These are phyloP conservation scores for Gentiana macrophylla DNA, from an alignment of 257 asterid species.

Conservation along the genomic window DNA sequence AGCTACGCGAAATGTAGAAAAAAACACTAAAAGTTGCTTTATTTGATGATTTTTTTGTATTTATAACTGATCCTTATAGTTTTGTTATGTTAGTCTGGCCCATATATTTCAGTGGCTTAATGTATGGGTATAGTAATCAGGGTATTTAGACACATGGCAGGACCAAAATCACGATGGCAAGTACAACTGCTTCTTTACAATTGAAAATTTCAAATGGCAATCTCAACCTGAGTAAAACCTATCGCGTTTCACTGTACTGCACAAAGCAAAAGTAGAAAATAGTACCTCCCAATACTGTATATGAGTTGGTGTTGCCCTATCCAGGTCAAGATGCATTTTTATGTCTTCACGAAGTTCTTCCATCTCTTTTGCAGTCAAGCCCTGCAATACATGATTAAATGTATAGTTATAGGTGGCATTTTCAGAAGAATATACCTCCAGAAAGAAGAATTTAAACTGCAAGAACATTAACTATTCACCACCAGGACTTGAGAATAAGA, in stretches of 20 bases:
- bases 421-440: background rate
- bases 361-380: slow-evolving; percentile 67
- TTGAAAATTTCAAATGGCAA: too few relatives aligned
- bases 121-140: too few relatives aligned
- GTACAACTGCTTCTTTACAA: too few relatives aligned
- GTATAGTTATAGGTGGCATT: slow-evolving; percentile 1
- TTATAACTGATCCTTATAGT: too few relatives aligned
- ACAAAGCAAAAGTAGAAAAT: background rate
- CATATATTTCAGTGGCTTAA: too few relatives aligned
- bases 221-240: background rate
- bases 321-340: slow-evolving; percentile 75
- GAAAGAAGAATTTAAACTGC: background rate
- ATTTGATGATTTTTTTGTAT: too few relatives aligned
- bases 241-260: background rate
- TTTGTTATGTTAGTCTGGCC: too few relatives aligned
- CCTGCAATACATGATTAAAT: slow-evolving; percentile 21
- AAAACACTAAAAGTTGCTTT: too few relatives aligned
- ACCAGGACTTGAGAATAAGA: background rate
- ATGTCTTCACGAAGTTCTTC: slow-evolving; percentile 83
- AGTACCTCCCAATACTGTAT: slow-evolving; percentile 79
- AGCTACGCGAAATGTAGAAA: too few relatives aligned
- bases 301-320: slow-evolving; percentile 67
- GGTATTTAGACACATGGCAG: too few relatives aligned
- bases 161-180: too few relatives aligned
- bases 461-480: background rate